Conservation (phyloP, 169 alveolate genomes). For the Plasmodium vivax region DNA sequence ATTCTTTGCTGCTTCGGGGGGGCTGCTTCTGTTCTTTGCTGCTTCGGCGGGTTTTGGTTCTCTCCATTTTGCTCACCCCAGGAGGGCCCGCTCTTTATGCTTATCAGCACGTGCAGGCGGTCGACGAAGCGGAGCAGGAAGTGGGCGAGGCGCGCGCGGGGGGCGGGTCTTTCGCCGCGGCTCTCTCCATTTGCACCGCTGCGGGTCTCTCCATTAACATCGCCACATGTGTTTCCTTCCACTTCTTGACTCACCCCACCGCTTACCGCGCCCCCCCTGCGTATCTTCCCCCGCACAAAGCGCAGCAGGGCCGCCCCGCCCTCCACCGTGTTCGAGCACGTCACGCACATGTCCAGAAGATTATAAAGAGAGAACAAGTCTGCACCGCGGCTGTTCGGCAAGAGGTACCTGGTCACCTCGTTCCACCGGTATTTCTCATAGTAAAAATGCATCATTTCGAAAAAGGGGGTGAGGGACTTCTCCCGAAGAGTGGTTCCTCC, state of each 20-base stretch:
- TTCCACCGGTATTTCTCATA: conserved; percentile 20
- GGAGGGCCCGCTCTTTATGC: conserved; percentile 9
- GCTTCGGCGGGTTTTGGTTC: not conserved
- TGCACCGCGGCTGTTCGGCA: not conserved
- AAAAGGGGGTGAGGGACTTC: not conserved
- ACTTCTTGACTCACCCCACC: not conserved
- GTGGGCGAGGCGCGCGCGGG: not conserved
- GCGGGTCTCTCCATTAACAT: too few species aligned
- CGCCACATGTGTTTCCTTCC: not conserved
- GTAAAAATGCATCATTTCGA: conserved; percentile 2
- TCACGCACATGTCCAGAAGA: conserved; percentile 19
- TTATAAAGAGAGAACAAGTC: conserved; percentile 26
- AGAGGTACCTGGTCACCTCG: conserved; percentile 29
- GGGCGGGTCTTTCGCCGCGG: not conserved
- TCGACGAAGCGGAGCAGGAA: conserved; percentile 35
- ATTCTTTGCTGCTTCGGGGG: not conserved
- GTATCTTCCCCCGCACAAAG: not conserved
- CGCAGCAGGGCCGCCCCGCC: conserved; percentile 13
- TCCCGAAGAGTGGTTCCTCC: not conserved
- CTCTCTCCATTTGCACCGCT: not conserved
- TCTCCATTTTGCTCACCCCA: not conserved
- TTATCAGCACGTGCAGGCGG: conserved; percentile 14
- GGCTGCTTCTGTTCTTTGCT: not conserved
- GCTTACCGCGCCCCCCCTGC: not conserved
- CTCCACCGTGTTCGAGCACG: conserved; percentile 4